Evolutionary conservation across 768 basidiomycete genomes (phyloP).

Genomic region (Cystobasidium onofrii): DNA sequence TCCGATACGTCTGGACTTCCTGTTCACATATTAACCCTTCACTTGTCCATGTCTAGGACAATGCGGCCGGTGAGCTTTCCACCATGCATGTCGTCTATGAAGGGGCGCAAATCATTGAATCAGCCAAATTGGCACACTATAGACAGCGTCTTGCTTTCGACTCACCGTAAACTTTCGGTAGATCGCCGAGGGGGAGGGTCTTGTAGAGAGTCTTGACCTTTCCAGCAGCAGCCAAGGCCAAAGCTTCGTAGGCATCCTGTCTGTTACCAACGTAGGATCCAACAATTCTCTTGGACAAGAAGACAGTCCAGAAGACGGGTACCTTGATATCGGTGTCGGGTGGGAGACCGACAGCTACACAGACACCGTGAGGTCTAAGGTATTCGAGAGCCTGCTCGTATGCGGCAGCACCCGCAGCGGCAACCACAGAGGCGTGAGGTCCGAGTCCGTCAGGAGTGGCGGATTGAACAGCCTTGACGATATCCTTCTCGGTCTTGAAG

Average conservation of each 20-base stretch:
- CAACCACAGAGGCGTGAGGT: constrained; percentile 54
- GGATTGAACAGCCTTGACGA: constrained; percentile 59
- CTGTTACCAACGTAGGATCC: constrained; percentile 57
- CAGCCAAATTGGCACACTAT: too few relatives aligned
- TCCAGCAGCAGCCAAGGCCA: constrained; percentile 64
- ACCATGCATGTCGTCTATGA: constrained; percentile 39
- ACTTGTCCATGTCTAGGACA: constrained; percentile 39
- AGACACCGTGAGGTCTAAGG: constrained; percentile 60
- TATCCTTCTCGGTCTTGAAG: constrained; percentile 60
- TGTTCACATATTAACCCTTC: too few relatives aligned
- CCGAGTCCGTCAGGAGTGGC: constrained; percentile 58
- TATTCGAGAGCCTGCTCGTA: constrained; percentile 53
- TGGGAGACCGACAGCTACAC: constrained; percentile 74
- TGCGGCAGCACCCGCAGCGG: constrained; percentile 45
- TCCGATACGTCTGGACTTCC: too few relatives aligned
- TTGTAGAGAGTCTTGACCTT: constrained; percentile 53
- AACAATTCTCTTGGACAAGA: constrained; percentile 45
- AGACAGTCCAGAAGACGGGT: constrained; percentile 59
- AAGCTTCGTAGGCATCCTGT: constrained; percentile 73
- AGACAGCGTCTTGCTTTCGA: constrained; percentile 40
- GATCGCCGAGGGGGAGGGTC: not conserved
- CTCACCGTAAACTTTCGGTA: constrained; percentile 35
- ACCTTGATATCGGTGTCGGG: constrained; percentile 49
- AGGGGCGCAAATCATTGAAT: not conserved
- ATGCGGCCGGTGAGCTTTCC: constrained; percentile 40